phyloP scores from a whole-genome alignment of 2,329 filamentous ascomycete genomes.

The Neonectria hederae region DNA sequence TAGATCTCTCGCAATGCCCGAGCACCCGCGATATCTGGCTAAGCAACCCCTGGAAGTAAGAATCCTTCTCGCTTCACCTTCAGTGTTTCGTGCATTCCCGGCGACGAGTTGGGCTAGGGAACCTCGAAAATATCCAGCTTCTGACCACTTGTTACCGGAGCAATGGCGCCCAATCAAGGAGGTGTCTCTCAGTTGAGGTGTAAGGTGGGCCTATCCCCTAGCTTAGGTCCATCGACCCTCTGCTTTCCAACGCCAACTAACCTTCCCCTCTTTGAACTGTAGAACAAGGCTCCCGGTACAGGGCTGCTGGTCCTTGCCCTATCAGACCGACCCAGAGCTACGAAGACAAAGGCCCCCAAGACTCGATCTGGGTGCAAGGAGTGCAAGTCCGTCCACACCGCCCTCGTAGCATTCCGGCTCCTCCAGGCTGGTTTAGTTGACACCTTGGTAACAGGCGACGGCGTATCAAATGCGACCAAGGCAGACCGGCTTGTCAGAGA shows the following conservation, averaged over 20 bases:
- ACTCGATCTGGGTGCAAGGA: constrained; percentile 35
- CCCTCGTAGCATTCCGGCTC: not conserved
- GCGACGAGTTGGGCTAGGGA: not conserved
- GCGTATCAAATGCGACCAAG: constrained; percentile 40
- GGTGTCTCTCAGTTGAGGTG: not conserved
- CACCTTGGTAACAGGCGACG: constrained; percentile 27
- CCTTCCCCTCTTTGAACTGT: not conserved
- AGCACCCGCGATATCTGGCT: not conserved
- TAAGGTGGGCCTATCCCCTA: constrained; percentile 10
- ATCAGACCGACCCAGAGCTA: constrained; percentile 15
- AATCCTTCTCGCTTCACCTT: not conserved
- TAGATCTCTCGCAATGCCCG: not conserved
- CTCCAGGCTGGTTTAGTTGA: not conserved
- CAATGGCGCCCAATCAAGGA: not conserved
- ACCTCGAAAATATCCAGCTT: too few species aligned
- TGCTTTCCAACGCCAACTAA: not conserved
- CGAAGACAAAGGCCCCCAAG: constrained; percentile 32
- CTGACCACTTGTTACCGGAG: not conserved
- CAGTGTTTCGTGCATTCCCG: not conserved
- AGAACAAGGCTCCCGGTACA: constrained; percentile 25
- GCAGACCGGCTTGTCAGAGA: constrained; percentile 29
- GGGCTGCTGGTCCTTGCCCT: constrained; percentile 23
- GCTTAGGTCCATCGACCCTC: not conserved
- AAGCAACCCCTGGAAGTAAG: not conserved
- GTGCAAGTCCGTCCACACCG: constrained; percentile 33